Percentiles rank a stretch among this genome's conserved stretches.
Evolutionary conservation across 2,329 filamentous ascomycete species (phyloP).

Genomic region (Sarocladium brachiariae): DNA sequence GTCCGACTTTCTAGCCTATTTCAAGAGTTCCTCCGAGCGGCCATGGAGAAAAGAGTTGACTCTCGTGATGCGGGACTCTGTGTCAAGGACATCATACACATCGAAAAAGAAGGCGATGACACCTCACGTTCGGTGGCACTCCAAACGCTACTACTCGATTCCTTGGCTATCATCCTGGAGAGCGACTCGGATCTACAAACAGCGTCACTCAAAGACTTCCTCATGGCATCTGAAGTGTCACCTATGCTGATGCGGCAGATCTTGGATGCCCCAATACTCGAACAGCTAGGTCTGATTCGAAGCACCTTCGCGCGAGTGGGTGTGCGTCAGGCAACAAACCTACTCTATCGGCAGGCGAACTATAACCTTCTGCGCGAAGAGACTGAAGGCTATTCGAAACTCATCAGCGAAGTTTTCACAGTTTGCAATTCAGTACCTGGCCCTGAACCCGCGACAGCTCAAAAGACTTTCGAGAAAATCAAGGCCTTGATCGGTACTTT

Average conservation of each 20-base stretch:
- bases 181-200: conserved; percentile 41
- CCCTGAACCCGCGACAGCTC: conserved; percentile 56
- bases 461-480: conserved; percentile 82
- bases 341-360: conserved; percentile 91
- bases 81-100: conserved; percentile 66
- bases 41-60: conserved; percentile 61
- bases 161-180: conserved; percentile 71
- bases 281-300: conserved; percentile 71
- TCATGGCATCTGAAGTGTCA: conserved; percentile 66
- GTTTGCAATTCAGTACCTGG: conserved; percentile 71
- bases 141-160: conserved; percentile 73
- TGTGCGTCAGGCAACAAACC: conserved; percentile 85
- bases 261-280: conserved; percentile 72
- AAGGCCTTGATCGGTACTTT: conserved; percentile 96
- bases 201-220: conserved; percentile 55
- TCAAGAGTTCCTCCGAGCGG: conserved; percentile 76
- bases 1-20: conserved; percentile 65
- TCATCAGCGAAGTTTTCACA: conserved; percentile 91
- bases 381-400: conserved; percentile 92
- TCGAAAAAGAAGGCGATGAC: conserved; percentile 43
- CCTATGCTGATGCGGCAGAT: conserved; percentile 68
- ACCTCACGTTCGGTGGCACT: conserved; percentile 51
- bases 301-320: conserved; percentile 78
- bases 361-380: conserved; percentile 95
- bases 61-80: conserved; percentile 63